Conservation (phyloP, 495 filamentous ascomycete genomes). For the Aspergillus bridgeri region DNA sequence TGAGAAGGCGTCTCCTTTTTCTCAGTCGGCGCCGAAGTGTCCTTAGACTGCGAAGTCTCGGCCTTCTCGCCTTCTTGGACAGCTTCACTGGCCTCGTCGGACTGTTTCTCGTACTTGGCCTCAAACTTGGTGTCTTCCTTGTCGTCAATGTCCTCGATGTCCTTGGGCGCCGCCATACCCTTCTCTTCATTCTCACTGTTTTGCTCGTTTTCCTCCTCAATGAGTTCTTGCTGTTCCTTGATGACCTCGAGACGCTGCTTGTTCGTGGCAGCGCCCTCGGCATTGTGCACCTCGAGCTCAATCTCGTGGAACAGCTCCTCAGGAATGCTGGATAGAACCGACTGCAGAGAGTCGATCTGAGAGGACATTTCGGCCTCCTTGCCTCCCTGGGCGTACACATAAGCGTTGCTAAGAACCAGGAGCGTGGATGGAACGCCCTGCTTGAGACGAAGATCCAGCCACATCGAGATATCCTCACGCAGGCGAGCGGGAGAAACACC, state of each 20-base stretch:
- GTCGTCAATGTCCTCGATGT: slow-evolving; percentile 83
- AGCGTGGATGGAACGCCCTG: slow-evolving; percentile 92
- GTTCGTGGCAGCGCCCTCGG: slow-evolving; percentile 97
- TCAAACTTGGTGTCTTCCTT: slow-evolving; percentile 48
- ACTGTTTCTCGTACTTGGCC: slow-evolving; percentile 28
- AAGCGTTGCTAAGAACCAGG: slow-evolving; percentile 93
- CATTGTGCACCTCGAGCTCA: slow-evolving; percentile 95
- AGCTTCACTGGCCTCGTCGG: slow-evolving; percentile 42
- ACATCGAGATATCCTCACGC: slow-evolving; percentile 88
- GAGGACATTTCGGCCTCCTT: slow-evolving; percentile 83
- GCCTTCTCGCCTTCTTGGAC: slow-evolving; percentile 37
- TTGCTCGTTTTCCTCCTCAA: slow-evolving; percentile 94
- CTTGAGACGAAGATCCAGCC: slow-evolving; percentile 91
- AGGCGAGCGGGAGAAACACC: slow-evolving; percentile 82
- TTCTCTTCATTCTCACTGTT: slow-evolving; percentile 66
- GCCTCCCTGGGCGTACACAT: slow-evolving; percentile 82
- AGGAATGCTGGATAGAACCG: slow-evolving; percentile 88
- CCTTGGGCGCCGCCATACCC: slow-evolving; percentile 54
- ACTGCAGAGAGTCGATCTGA: slow-evolving; percentile 90
- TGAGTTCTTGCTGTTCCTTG: slow-evolving; percentile 97
- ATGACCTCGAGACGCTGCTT: slow-evolving; percentile 98
- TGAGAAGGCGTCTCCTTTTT: slow-evolving; percentile 20
- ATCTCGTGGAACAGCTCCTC: slow-evolving; percentile 99
- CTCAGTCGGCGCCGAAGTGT: slow-evolving; percentile 11
- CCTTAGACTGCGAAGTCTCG: slow-evolving; percentile 25